Evolutionary conservation across 176 grass and related monocot species (phyloP).

Genomic region (Poa annua): DNA sequence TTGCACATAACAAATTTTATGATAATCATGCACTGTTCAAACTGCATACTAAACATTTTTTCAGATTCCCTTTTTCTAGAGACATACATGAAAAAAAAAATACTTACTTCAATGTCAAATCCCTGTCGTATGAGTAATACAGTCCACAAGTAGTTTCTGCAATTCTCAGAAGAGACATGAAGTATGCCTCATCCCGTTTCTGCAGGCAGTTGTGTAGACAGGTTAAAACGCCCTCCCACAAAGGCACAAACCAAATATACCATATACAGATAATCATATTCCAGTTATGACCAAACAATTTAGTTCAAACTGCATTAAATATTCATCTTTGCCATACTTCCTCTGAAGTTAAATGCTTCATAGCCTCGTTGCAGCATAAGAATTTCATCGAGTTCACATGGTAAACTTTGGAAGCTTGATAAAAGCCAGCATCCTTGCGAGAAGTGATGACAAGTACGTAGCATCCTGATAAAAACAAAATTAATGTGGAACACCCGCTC

Average conservation of each 20-base stretch:
- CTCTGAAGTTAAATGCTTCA: constrained; percentile 85
- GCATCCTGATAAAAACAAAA: constrained; percentile 66
- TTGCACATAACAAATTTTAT: constrained; percentile 17
- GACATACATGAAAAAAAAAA: constrained; percentile 24
- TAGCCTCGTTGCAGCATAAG: constrained; percentile 82
- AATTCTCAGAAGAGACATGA: constrained; percentile 92
- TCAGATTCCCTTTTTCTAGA: constrained; percentile 17
- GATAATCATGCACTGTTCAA: neutral
- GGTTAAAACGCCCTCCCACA: constrained; percentile 9
- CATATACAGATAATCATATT: constrained; percentile 15
- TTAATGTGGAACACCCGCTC: constrained; percentile 25
- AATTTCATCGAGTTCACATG: constrained; percentile 80
- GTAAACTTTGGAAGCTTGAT: constrained; percentile 72
- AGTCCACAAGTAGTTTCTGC: constrained; percentile 81
- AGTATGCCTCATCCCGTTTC: constrained; percentile 96
- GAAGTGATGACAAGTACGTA: constrained; percentile 93
- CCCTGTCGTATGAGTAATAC: constrained; percentile 89
- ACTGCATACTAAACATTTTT: neutral
- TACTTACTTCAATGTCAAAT: constrained; percentile 93
- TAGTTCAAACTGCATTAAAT: constrained; percentile 29
- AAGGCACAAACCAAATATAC: constrained; percentile 19
- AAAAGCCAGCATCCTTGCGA: constrained; percentile 69
- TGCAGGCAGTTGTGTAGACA: constrained; percentile 49
- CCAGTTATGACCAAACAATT: constrained; percentile 29
- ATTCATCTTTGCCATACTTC: constrained; percentile 63